phyloP scores from a whole-genome alignment of 495 filamentous ascomycete species.

The Penicillium nucicola region DNA sequence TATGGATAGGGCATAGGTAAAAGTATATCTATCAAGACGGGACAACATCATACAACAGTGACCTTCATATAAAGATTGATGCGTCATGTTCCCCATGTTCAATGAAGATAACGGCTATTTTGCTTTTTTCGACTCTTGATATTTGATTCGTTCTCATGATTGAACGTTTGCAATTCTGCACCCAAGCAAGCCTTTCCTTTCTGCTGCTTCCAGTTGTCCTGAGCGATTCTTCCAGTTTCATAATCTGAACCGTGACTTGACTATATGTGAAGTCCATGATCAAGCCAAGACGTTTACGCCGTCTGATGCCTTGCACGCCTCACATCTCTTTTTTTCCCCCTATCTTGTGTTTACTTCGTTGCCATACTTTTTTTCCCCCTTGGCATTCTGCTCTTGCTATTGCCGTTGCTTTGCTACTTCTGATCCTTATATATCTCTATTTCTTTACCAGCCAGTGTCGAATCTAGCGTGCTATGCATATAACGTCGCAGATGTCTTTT shows the following conservation, averaged over 20 bases:
- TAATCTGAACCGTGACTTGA: too few species aligned
- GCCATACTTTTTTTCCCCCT: neutral
- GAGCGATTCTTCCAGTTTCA: neutral
- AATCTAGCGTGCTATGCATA: conserved; percentile 3
- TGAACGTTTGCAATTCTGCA: neutral
- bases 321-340: conserved; percentile 7
- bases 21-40: neutral
- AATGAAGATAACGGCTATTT: conserved; percentile 18
- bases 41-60: neutral
- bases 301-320: conserved; percentile 5
- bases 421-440: neutral
- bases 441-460: conserved; percentile 3
- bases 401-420: too few species aligned
- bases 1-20: neutral
- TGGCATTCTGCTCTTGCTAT: too few species aligned
- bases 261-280: neutral
- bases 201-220: conserved; percentile 1
- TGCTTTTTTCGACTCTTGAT: conserved; percentile 3
- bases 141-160: neutral
- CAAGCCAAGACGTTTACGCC: neutral
- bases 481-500: conserved; percentile 4
- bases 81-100: conserved; percentile 18
- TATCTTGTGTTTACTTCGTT: neutral
- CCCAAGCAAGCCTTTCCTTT: conserved; percentile 2
- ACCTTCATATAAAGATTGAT: conserved; percentile 7